These are phyloP conservation scores for Aspergillus viridinutans DNA, from an alignment of 2,329 filamentous ascomycete genomes.

Conservation along the genomic window DNA sequence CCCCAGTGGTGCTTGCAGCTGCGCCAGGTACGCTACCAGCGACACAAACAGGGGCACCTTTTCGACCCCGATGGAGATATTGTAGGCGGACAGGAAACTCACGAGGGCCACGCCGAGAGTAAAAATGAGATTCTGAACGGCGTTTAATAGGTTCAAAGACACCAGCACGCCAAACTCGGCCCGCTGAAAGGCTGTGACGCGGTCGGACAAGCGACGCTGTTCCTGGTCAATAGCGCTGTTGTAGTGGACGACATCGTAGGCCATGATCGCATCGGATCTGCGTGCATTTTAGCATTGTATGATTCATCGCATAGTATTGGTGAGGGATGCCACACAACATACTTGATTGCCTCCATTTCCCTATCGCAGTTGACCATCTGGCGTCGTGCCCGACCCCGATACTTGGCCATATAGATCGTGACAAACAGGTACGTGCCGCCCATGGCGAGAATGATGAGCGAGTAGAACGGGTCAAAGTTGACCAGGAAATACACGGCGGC, in stretches of 20 bases:
- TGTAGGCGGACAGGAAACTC: conserved; percentile 65
- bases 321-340: conserved; percentile 20
- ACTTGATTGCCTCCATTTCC: conserved; percentile 89
- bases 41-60: conserved; percentile 66
- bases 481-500: conserved; percentile 58
- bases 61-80: conserved; percentile 59
- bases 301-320: too few relatives aligned
- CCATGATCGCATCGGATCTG: conserved; percentile 86
- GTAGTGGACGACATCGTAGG: conserved; percentile 86
- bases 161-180: conserved; percentile 68
- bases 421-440: conserved; percentile 49
- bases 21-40: conserved; percentile 69
- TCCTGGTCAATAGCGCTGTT: conserved; percentile 77
- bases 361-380: conserved; percentile 89
- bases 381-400: conserved; percentile 77
- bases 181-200: conserved; percentile 63
- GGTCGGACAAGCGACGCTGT: conserved; percentile 63
- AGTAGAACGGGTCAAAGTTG: conserved; percentile 60
- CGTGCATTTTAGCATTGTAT: too few relatives aligned
- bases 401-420: conserved; percentile 63
- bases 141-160: conserved; percentile 71
- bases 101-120: conserved; percentile 64
- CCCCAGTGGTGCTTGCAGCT: conserved; percentile 65
- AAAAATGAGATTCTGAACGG: conserved; percentile 70
- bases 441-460: conserved; percentile 54